These are phyloP conservation scores for Saturnispora dispora DNA, from an alignment of 805 yeast species.

Conservation along the genomic window DNA sequence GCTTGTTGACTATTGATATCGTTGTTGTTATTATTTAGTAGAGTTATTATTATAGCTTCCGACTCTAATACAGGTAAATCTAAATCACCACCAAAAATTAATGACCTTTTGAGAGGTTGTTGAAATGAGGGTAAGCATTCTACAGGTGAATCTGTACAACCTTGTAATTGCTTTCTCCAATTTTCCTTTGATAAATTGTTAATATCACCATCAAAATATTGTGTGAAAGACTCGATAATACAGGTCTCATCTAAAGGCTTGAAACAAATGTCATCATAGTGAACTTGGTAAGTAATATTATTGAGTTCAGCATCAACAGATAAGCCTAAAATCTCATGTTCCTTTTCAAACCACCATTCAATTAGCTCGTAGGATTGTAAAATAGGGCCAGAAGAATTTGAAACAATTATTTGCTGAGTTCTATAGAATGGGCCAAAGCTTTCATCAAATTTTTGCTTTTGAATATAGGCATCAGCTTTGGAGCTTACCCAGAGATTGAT, in stretches of 20 bases:
- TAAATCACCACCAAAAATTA: constrained; percentile 55
- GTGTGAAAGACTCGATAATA: constrained; percentile 80
- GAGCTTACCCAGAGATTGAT: constrained; percentile 87
- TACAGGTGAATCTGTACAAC: constrained; percentile 76
- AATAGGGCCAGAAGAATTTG: constrained; percentile 61
- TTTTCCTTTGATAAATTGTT: constrained; percentile 33
- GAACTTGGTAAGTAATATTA: constrained; percentile 14
- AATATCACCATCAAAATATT: constrained; percentile 68
- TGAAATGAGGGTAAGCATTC: constrained; percentile 84
- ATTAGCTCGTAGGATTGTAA: constrained; percentile 52
- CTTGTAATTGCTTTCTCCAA: constrained; percentile 48
- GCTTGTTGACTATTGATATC: constrained; percentile 35
- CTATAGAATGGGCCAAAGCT: constrained; percentile 90
- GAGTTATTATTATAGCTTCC: constrained; percentile 67
- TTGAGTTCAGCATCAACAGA: constrained; percentile 16
- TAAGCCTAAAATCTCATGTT: constrained; percentile 38
- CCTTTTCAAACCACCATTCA: constrained; percentile 87
- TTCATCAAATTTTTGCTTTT: constrained; percentile 62
- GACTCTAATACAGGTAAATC: constrained; percentile 42
- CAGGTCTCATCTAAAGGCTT: constrained; percentile 76
- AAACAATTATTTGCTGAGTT: constrained; percentile 72
- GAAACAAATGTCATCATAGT: constrained; percentile 65
- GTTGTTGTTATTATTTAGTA: constrained; percentile 51
- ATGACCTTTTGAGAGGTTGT: constrained; percentile 70
- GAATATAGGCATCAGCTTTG: constrained; percentile 54